Evolutionary conservation across 345 rosid species (phyloP).

Genomic region (Toxicodendron radicans): DNA sequence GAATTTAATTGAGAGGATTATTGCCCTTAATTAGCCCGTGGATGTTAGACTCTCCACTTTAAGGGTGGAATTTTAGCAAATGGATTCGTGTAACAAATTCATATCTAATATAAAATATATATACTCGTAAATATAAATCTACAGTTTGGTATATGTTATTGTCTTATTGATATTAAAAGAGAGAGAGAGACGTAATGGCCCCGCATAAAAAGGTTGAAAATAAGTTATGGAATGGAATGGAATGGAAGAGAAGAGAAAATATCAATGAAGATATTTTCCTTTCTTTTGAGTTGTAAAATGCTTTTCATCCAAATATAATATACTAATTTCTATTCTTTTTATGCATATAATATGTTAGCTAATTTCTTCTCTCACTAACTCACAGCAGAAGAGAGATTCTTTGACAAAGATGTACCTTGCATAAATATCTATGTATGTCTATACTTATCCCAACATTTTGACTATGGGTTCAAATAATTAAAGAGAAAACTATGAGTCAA

Average conservation of each 20-base stretch:
- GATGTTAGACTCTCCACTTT: too few relatives aligned
- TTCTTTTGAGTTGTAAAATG: conserved; percentile 17
- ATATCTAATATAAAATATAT: too few relatives aligned
- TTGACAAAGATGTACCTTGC: background rate
- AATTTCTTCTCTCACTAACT: background rate
- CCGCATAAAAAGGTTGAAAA: background rate
- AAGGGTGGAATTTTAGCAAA: too few relatives aligned
- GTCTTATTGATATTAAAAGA: too few relatives aligned
- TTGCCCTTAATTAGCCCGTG: too few relatives aligned
- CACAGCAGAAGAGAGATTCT: background rate
- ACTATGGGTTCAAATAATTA: background rate
- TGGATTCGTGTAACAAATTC: too few relatives aligned
- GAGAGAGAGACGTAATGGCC: background rate
- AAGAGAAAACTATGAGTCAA: background rate
- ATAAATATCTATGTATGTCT: background rate
- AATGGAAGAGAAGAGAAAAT: conserved; percentile 8
- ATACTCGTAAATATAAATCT: too few relatives aligned
- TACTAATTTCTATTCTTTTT: conserved; percentile 22
- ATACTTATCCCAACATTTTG: conserved; percentile 9
- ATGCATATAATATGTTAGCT: conserved; percentile 11
- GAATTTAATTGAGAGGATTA: too few relatives aligned
- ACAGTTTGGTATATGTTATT: background rate
- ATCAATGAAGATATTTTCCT: conserved; percentile 11
- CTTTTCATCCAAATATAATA: conserved; percentile 7
- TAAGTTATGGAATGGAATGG: background rate